Percentiles rank a stretch among this genome's conserved stretches.
phyloP scores from a whole-genome alignment of 257 asterid species.

The Primulina eburnea region DNA sequence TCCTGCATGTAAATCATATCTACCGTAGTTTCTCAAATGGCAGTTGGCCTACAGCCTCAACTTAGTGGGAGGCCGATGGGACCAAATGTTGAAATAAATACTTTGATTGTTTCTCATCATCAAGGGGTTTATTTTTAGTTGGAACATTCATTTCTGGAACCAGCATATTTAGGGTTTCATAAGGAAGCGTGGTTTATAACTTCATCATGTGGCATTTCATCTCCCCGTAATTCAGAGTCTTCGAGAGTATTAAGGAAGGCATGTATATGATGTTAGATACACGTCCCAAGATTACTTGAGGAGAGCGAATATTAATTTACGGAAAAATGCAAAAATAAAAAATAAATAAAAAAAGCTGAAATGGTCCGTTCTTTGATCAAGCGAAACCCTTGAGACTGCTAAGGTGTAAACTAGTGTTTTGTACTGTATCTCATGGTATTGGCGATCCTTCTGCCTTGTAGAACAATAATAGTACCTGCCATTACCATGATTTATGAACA shows the following conservation, averaged over 20 bases:
- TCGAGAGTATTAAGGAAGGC: not conserved
- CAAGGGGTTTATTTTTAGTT: not conserved
- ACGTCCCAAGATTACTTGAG: not conserved
- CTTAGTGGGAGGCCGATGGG: not conserved
- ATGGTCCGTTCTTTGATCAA: not conserved
- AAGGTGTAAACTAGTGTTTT: not conserved
- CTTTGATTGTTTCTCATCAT: not conserved
- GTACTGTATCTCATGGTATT: not conserved
- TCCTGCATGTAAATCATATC: slow-evolving; percentile 4
- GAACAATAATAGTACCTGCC: not conserved
- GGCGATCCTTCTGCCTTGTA: not conserved
- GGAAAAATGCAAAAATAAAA: not conserved
- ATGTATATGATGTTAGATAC: not conserved
- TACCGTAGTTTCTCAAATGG: not conserved
- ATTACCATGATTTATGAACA: not conserved
- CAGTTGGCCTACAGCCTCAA: not conserved
- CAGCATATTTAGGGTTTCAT: not conserved
- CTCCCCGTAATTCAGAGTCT: not conserved
- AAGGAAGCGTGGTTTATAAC: slow-evolving; percentile 9
- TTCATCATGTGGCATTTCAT: not conserved
- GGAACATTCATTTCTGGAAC: too few species aligned
- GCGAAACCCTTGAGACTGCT: not conserved
- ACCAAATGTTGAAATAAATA: not conserved
- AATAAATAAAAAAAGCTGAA: not conserved
- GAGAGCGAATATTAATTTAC: not conserved